Conservation (phyloP, 331 rosid species). For the Rosa hybrid region DNA sequence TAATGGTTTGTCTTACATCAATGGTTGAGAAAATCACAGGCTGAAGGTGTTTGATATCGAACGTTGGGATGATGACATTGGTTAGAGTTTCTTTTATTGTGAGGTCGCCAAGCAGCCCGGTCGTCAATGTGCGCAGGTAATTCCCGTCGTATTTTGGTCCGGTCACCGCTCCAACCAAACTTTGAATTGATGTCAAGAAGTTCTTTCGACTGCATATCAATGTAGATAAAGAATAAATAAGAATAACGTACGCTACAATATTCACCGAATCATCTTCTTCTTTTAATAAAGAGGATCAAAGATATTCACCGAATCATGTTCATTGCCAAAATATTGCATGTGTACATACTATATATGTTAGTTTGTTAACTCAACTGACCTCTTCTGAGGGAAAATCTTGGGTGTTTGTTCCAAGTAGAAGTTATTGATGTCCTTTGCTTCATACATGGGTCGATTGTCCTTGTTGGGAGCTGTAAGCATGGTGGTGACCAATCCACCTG, state of each 20-base stretch:
- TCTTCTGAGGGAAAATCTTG: constrained; percentile 33
- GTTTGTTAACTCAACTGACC: constrained; percentile 12
- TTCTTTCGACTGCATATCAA: neutral
- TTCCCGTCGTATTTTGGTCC: constrained; percentile 50
- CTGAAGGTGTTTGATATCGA: constrained; percentile 33
- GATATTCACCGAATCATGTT: neutral
- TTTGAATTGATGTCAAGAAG: constrained; percentile 16
- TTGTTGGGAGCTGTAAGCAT: constrained; percentile 49
- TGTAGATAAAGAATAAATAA: neutral
- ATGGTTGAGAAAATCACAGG: constrained; percentile 34
- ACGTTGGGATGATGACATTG: constrained; percentile 25
- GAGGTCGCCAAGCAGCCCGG: constrained; percentile 33
- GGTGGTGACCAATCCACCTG: constrained; percentile 42
- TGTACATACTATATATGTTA: neutral
- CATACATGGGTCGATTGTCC: constrained; percentile 32
- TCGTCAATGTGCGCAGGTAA: constrained; percentile 22
- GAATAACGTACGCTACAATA: neutral
- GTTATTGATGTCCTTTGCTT: constrained; percentile 35
- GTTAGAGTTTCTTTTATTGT: constrained; percentile 39
- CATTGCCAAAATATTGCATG: neutral
- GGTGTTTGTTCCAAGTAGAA: constrained; percentile 43
- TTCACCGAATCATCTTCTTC: neutral
- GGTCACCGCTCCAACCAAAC: neutral
- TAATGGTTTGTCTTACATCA: constrained; percentile 12
- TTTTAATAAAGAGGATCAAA: too few relatives aligned